A percentile compares a stretch with the other conserved stretches of the same genome.
phyloP scores from a whole-genome alignment of 2,329 filamentous ascomycete species.

The Colletotrichum higginsianum region DNA sequence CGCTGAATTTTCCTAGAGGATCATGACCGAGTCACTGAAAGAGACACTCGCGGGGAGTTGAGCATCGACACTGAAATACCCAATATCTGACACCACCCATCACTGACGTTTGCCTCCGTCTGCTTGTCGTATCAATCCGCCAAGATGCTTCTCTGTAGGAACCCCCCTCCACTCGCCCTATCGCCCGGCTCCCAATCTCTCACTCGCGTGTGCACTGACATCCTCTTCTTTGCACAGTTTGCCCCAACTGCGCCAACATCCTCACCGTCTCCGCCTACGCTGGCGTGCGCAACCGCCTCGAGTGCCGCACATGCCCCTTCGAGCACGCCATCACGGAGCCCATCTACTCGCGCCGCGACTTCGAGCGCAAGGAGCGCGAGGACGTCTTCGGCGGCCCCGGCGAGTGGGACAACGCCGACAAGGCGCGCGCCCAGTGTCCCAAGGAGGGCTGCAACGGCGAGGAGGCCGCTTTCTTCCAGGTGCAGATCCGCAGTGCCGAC shows the following conservation, averaged over 20 bases:
- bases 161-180: not conserved
- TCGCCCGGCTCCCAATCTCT: conserved; percentile 5
- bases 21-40: conserved; percentile 17
- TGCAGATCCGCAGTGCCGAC: conserved; percentile 97
- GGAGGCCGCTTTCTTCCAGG: conserved; percentile 94
- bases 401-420: conserved; percentile 93
- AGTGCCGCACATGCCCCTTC: conserved; percentile 96
- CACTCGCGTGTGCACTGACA: conserved; percentile 31
- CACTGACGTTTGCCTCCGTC: not conserved
- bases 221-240: conserved; percentile 68
- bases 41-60: not conserved
- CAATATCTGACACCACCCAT: too few species aligned
- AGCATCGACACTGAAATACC: not conserved
- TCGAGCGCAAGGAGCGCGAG: conserved; percentile 89
- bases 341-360: conserved; percentile 86
- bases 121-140: not conserved
- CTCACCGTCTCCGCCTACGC: conserved; percentile 78
- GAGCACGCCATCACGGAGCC: conserved; percentile 85
- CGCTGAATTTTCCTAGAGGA: conserved; percentile 37
- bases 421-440: conserved; percentile 86
- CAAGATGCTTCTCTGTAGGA: conserved; percentile 77
- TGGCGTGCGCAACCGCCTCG: conserved; percentile 82
- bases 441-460: conserved; percentile 84
- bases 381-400: conserved; percentile 91
- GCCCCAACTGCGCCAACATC: conserved; percentile 87